Evolutionary conservation across 345 rosid species (phyloP), one percentile per base, ranked within the genome.

Genomic region (Gossypium turneri): DNA sequence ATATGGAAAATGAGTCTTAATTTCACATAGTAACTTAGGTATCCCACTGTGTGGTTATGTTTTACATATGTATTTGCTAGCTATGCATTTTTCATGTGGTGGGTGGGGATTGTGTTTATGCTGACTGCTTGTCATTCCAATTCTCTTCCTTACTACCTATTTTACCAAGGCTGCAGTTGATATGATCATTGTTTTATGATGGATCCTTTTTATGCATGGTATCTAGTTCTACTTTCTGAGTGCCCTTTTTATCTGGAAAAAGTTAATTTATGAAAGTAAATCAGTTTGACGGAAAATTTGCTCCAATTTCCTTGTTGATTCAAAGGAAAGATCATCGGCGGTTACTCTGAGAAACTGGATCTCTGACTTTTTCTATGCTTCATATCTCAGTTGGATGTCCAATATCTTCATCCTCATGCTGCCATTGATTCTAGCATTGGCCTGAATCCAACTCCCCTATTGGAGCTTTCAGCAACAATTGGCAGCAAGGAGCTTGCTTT

Each of bases 391-490:
- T 80, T 93, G 80, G 97, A 93, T 69, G 85, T 93, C 71, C 91
- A 90, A 74, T 90, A 93, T 81, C 80, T 85, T 77, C 94, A 93
- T 79, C 90, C 83, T 67, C 91, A 89, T 76, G 94, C 90, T 3
- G 90, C 90, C 55, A 79, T 90, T 75, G 84, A 81, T 75, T 86
- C 92, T 58, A 85, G 92, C 78, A 90, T 90, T 78, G 97, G 94
- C 77, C 87, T 92, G 66, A 90, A 90, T 77, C 91, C 96, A 76
- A 79, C 84, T 68, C 97, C 97, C 15, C 82, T 74, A 58, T 78
- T 92, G 81, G 95, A 90, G 78, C 79, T 92, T 57, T 89, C 97
- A 41, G 94, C 91, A 66, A 87, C 95, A 45, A 80, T 90, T 62
- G 97, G 96, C 67, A 90, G 86, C 83, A 76, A 80, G 72, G 77